Evolutionary conservation across 768 basidiomycete species (phyloP).

Genomic region (Mycena chlorophos): DNA sequence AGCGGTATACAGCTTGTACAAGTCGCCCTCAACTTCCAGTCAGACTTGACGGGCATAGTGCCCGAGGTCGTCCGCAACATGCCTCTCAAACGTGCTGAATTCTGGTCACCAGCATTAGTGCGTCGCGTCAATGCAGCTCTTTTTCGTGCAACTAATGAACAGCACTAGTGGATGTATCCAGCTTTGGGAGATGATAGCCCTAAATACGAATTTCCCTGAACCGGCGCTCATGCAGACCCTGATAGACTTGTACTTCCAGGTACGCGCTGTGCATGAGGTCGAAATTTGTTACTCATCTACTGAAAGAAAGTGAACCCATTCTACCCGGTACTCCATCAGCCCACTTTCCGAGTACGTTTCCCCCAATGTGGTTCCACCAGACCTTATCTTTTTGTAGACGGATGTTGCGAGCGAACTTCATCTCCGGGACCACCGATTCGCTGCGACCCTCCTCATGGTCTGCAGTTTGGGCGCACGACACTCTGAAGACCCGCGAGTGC

Average conservation of each 20-base stretch:
- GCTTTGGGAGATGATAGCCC: constrained; percentile 22
- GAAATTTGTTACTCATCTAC: not conserved
- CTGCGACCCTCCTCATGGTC: constrained; percentile 28
- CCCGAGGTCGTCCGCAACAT: constrained; percentile 19
- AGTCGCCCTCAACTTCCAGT: constrained; percentile 56
- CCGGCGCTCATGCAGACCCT: constrained; percentile 53
- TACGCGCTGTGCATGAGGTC: not conserved
- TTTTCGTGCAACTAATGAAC: not conserved
- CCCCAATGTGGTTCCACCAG: not conserved
- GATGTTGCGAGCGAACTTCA: constrained; percentile 52
- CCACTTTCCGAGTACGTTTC: constrained; percentile 46
- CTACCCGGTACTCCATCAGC: constrained; percentile 70
- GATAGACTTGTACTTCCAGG: constrained; percentile 56
- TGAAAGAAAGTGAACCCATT: constrained; percentile 46
- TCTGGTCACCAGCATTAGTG: constrained; percentile 49
- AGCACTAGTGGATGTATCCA: constrained; percentile 12
- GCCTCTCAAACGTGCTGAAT: constrained; percentile 41
- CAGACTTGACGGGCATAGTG: not conserved
- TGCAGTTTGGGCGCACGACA: constrained; percentile 59
- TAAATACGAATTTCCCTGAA: constrained; percentile 48
- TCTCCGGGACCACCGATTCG: constrained; percentile 48
- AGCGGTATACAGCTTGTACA: constrained; percentile 54
- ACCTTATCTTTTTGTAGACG: constrained; percentile 29
- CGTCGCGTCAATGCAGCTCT: not conserved
- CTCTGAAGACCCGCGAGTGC: constrained; percentile 60